These are phyloP conservation scores for Solanum arcanum DNA, from an alignment of 257 asterid species.

Conservation along the genomic window DNA sequence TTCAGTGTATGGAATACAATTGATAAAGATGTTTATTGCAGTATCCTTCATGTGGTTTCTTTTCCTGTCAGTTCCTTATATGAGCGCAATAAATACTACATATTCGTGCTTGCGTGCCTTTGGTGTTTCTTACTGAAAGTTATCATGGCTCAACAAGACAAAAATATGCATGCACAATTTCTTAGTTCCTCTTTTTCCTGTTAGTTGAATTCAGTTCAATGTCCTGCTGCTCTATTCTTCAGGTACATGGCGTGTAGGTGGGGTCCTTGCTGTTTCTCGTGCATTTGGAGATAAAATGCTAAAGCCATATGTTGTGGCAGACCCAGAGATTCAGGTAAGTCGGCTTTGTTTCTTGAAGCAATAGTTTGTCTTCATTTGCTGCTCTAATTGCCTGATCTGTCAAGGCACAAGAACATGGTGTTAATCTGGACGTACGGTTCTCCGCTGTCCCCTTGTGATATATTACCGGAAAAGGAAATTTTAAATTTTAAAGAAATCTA, in stretches of 20 bases:
- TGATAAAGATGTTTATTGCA: not conserved
- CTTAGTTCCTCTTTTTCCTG: not conserved
- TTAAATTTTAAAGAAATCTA: not conserved
- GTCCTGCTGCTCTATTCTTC: constrained; percentile 5
- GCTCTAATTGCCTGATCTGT: not conserved
- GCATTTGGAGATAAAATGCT: constrained; percentile 73
- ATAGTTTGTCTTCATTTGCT: not conserved
- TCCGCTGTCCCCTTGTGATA: not conserved
- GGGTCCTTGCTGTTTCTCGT: constrained; percentile 88
- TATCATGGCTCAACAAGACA: not conserved
- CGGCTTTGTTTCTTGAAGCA: not conserved
- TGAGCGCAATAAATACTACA: not conserved
- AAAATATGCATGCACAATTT: not conserved
- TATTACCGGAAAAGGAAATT: not conserved
- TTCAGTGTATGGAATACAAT: not conserved
- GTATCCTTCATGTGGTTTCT: not conserved
- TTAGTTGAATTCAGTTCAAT: not conserved
- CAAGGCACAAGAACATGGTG: not conserved
- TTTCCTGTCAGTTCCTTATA: not conserved
- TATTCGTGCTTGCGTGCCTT: not conserved
- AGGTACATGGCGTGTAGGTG: constrained; percentile 86
- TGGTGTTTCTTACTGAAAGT: not conserved
- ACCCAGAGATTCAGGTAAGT: constrained; percentile 63
- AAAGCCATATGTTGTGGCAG: constrained; percentile 61
- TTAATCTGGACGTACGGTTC: not conserved